phyloP scores from a whole-genome alignment of 345 rosid genomes.

The Rhizophora mangle region DNA sequence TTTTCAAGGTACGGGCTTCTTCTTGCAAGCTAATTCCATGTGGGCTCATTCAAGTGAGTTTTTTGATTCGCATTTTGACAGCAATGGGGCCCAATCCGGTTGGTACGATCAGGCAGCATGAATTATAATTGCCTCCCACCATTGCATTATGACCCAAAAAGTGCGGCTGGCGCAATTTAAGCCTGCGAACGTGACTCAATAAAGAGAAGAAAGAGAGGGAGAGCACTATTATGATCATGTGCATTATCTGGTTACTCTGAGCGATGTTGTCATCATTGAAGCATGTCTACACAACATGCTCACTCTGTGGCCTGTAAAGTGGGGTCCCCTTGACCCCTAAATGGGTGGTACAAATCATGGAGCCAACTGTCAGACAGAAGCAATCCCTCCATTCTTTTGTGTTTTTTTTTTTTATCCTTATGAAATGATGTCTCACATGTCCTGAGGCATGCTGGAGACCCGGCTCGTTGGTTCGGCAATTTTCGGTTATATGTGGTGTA shows the following conservation, averaged over 20 bases:
- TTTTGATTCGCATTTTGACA: not conserved
- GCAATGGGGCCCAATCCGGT: not conserved
- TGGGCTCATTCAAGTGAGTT: not conserved
- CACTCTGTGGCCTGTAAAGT: not conserved
- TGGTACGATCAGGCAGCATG: not conserved
- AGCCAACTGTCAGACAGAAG: constrained; percentile 14
- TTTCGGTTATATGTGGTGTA: too few species aligned
- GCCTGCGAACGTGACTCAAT: not conserved
- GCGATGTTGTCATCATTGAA: not conserved
- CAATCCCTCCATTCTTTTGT: not conserved
- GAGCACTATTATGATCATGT: not conserved
- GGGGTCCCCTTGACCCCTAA: constrained; percentile 18
- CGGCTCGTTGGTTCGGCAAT: too few species aligned
- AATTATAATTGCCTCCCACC: not conserved
- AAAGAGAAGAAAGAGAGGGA: not conserved
- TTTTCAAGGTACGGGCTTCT: too few species aligned
- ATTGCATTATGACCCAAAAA: not conserved
- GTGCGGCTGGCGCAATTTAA: constrained; percentile 10
- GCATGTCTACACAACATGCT: constrained; percentile 9
- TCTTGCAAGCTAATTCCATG: not conserved
- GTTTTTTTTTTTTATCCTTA: not conserved
- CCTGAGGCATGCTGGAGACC: too few species aligned
- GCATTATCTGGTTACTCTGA: not conserved
- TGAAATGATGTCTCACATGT: not conserved
- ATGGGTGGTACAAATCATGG: constrained; percentile 13